Conservation (phyloP, 1,284 basidiomycete genomes). For the Tylopilus orsonianus region DNA sequence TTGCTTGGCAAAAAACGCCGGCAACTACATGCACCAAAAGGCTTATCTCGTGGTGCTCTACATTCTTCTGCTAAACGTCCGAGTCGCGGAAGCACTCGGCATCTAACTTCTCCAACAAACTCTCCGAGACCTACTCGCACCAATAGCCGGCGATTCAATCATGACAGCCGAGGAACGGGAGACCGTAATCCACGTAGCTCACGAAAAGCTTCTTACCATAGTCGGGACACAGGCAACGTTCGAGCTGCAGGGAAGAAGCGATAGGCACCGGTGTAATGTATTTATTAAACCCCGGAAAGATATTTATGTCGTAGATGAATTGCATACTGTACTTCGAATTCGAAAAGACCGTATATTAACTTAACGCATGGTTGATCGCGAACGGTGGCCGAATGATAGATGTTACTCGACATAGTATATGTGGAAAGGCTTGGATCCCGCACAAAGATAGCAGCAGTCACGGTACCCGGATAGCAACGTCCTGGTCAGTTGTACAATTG, state of each 20-base stretch:
- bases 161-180: conserved; percentile 9
- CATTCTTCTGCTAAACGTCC: conserved; percentile 15
- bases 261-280: conserved; percentile 14
- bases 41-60: conserved; percentile 6
- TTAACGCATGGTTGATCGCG: neutral
- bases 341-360: neutral
- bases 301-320: conserved; percentile 24
- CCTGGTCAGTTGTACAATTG: neutral
- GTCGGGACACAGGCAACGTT: conserved; percentile 7
- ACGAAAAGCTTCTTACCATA: conserved; percentile 23
- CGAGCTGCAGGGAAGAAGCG: conserved; percentile 9
- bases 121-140: conserved; percentile 17
- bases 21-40: conserved; percentile 8
- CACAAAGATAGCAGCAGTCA: neutral
- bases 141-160: conserved; percentile 24
- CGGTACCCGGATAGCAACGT: conserved; percentile 1
- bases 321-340: conserved; percentile 1
- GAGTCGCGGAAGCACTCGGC: conserved; percentile 11
- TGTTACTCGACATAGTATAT: neutral
- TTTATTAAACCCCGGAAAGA: conserved; percentile 19
- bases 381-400: neutral
- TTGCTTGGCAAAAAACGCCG: conserved; percentile 19
- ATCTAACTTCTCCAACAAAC: conserved; percentile 11
- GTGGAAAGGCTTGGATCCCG: neutral
- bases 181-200: conserved; percentile 12